These are phyloP conservation scores for Xanthoconium separans DNA, from an alignment of 1,284 basidiomycete species.

Conservation along the genomic window DNA sequence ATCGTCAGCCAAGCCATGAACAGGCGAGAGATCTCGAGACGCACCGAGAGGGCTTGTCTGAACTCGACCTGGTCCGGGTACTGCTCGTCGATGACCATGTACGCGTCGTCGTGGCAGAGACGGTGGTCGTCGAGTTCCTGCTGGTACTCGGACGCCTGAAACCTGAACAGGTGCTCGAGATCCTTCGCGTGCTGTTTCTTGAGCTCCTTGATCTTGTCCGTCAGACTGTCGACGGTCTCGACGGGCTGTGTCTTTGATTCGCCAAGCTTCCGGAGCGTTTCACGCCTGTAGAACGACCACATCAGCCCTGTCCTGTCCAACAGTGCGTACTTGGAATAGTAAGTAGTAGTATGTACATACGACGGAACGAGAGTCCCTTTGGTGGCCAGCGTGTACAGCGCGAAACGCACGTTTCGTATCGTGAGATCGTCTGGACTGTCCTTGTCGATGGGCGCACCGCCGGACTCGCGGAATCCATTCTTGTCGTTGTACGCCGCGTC, in stretches of 20 bases:
- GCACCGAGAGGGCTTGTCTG: conserved; percentile 18
- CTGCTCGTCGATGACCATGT: conserved; percentile 32
- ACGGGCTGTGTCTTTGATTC: conserved; percentile 6
- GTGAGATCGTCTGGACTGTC: conserved; percentile 25
- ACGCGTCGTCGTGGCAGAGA: conserved; percentile 32
- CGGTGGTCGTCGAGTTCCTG: conserved; percentile 40
- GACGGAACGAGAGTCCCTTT: conserved; percentile 27
- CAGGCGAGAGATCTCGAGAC: too few species aligned
- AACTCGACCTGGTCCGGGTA: conserved; percentile 27
- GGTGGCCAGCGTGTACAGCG: conserved; percentile 29
- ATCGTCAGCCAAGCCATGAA: too few species aligned
- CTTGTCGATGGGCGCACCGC: conserved; percentile 9
- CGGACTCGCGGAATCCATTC: conserved; percentile 27
- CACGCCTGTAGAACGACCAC: conserved; percentile 10
- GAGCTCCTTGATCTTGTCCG: conserved; percentile 38
- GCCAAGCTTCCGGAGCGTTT: conserved; percentile 23
- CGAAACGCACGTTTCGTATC: conserved; percentile 29
- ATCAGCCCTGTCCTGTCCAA: not conserved
- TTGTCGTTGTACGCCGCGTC: conserved; percentile 3
- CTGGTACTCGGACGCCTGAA: conserved; percentile 43
- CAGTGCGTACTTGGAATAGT: not conserved
- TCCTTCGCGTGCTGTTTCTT: conserved; percentile 41
- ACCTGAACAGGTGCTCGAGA: conserved; percentile 41
- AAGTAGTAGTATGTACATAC: conserved; percentile 18
- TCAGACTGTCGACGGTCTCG: conserved; percentile 31